Evolutionary conservation across 2,329 filamentous ascomycete species (phyloP).

Genomic region (Aspergillus caelatus): DNA sequence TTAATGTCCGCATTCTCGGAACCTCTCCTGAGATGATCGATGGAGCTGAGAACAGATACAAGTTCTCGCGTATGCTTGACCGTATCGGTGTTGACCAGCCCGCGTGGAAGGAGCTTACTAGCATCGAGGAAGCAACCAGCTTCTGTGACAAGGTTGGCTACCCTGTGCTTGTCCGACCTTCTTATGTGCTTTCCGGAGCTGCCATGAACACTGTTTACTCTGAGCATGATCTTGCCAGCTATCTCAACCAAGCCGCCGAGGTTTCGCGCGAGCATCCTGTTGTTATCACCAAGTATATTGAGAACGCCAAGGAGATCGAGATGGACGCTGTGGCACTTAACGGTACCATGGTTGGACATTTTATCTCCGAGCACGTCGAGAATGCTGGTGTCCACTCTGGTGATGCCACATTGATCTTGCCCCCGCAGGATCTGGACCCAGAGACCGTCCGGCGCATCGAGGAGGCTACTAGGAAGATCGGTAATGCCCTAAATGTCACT

Average conservation of each 20-base stretch:
- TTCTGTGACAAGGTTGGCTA: conserved; percentile 92
- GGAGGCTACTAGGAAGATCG: conserved; percentile 94
- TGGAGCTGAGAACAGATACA: conserved; percentile 94
- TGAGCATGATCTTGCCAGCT: conserved; percentile 84
- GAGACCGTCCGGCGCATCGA: conserved; percentile 91
- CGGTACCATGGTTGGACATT: conserved; percentile 88
- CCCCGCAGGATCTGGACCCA: conserved; percentile 86
- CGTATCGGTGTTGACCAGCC: conserved; percentile 94
- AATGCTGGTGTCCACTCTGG: conserved; percentile 98
- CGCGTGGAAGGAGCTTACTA: conserved; percentile 96
- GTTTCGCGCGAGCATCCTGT: conserved; percentile 96
- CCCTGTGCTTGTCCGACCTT: conserved; percentile 91
- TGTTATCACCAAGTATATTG: conserved; percentile 99
- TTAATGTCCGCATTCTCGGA: conserved; percentile 89
- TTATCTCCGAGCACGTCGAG: conserved; percentile 98
- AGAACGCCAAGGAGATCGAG: conserved; percentile 98
- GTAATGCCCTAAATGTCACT: conserved; percentile 88
- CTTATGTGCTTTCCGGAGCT: conserved; percentile 93
- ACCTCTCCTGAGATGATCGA: conserved; percentile 99
- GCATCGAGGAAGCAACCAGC: conserved; percentile 81
- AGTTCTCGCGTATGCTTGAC: conserved; percentile 98
- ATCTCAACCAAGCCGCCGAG: conserved; percentile 85
- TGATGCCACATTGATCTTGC: conserved; percentile 92
- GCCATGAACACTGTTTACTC: conserved; percentile 99
- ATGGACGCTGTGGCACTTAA: conserved; percentile 97